A percentile compares a stretch with the other conserved stretches of the same genome.
These are phyloP conservation scores for Apiotrichum akiyoshidainum DNA, from an alignment of 1,284 basidiomycete genomes.

Conservation along the genomic window DNA sequence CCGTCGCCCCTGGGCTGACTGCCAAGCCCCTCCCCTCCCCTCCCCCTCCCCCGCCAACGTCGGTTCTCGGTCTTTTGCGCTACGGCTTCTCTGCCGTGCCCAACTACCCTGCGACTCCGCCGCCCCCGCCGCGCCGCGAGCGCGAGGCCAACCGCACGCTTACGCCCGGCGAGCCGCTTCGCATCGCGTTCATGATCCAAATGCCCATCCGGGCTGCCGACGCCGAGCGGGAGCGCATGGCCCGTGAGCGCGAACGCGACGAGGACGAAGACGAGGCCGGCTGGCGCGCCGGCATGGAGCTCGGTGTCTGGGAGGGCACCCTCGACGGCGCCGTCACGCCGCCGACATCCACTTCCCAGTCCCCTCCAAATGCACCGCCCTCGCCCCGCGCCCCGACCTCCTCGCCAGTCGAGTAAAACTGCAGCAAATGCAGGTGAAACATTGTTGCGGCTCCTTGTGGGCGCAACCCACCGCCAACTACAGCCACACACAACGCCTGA, in stretches of 20 bases:
- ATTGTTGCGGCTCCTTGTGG: too few species aligned
- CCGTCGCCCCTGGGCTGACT: too few species aligned
- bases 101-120: neutral
- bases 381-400: too few species aligned
- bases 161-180: constrained; percentile 27
- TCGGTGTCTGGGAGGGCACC: constrained; percentile 42
- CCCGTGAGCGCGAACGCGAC: constrained; percentile 10
- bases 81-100: constrained; percentile 1
- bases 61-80: constrained; percentile 1
- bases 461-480: too few species aligned
- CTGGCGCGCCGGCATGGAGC: constrained; percentile 45
- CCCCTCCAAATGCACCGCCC: neutral
- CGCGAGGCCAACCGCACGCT: constrained; percentile 6
- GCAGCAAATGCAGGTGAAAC: too few species aligned
- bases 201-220: constrained; percentile 28
- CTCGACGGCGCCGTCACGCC: neutral
- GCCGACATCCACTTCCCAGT: neutral
- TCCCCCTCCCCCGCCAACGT: neutral
- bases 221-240: constrained; percentile 3
- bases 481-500: too few species aligned
- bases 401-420: too few species aligned
- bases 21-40: neutral
- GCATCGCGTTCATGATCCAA: constrained; percentile 37
- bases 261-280: constrained; percentile 32
- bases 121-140: neutral